Evolutionary conservation across 805 yeast genomes (phyloP), one percentile per base, ranked within the genome.

Genomic region (Saccharomyces jurei): DNA sequence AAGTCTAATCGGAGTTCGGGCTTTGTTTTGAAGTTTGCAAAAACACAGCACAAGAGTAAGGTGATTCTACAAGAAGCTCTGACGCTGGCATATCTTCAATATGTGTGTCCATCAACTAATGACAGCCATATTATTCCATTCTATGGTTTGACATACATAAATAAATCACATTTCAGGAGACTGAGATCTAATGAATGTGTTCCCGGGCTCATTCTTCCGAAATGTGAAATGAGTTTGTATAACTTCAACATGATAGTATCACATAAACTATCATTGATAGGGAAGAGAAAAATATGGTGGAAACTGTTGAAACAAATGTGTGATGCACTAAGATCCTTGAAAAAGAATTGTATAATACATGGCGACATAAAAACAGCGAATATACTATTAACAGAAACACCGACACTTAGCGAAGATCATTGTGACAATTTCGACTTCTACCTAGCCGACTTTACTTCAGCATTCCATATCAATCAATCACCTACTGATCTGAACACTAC

Each of bases 311-410:
- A 21, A 13, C 57, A 58, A 32, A 46, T 58, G 47, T 22, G 54
- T 17, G 46, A 41, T 3, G 56, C 60, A 6, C 47, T 62, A 36
- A 21, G 48, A 9, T 50, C 49, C 50, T 52, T 62, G 41, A 54
- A 57, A 36, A 1, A 10, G 4, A 49, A 52, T 21, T 46, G 50
- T 10, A 56, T 61, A 21, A 53, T 60, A 13, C 65, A 62, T 48
- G 59, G 60, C 17, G 65, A 62, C 49, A 60, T 62, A 3, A 62
- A 62, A 47, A 59, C 64, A 2, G 60, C 62, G 14, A 62, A 62
- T 46, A 57, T 62, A 29, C 36, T 62, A 14, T 6, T 36, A 36
- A 36, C 25, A 36, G 22, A 6, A 17, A 36, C 13, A 17, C 44
- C 22, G 5, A 17, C 10, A 8, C 44, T 36, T 36, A 8, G 17